A percentile compares a stretch with the other conserved stretches of the same genome.
phyloP scores from a whole-genome alignment of 176 grass and related monocot species.

The Typha latifolia region DNA sequence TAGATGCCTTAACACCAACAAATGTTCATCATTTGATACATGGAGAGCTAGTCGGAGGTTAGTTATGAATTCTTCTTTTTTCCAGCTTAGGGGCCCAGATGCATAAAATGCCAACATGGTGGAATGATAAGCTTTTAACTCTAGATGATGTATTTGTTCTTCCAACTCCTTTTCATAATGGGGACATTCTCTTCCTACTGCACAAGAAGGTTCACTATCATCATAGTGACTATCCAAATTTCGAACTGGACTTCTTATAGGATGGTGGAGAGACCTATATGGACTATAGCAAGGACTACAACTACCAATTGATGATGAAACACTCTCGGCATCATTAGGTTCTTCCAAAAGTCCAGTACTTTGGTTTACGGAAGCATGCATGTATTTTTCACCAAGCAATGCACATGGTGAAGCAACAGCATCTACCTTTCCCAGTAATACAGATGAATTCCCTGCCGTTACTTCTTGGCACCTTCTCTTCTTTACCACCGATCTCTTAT shows the following conservation, averaged over 20 bases:
- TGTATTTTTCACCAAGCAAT: slow-evolving; percentile 10
- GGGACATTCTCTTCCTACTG: slow-evolving; percentile 13
- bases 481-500: slow-evolving; percentile 6
- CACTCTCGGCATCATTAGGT: slow-evolving; percentile 18
- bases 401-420: neutral
- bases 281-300: slow-evolving; percentile 29
- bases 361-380: slow-evolving; percentile 4
- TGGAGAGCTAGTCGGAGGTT: slow-evolving; percentile 52
- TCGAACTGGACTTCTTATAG: slow-evolving; percentile 9
- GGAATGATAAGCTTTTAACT: slow-evolving; percentile 45
- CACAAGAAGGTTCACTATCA: slow-evolving; percentile 20
- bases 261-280: slow-evolving; percentile 13
- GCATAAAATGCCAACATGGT: slow-evolving; percentile 53
- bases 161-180: slow-evolving; percentile 14
- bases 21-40: slow-evolving; percentile 64
- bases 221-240: neutral
- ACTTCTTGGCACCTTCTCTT: slow-evolving; percentile 3
- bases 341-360: neutral
- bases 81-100: slow-evolving; percentile 46
- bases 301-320: slow-evolving; percentile 33
- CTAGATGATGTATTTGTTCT: slow-evolving; percentile 27
- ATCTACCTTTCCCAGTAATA: slow-evolving; percentile 15
- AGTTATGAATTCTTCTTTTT: slow-evolving; percentile 46
- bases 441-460: neutral
- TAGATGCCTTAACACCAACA: slow-evolving; percentile 33